Conservation (phyloP, 2,329 filamentous ascomycete genomes). For the Penicillium sp. region DNA sequence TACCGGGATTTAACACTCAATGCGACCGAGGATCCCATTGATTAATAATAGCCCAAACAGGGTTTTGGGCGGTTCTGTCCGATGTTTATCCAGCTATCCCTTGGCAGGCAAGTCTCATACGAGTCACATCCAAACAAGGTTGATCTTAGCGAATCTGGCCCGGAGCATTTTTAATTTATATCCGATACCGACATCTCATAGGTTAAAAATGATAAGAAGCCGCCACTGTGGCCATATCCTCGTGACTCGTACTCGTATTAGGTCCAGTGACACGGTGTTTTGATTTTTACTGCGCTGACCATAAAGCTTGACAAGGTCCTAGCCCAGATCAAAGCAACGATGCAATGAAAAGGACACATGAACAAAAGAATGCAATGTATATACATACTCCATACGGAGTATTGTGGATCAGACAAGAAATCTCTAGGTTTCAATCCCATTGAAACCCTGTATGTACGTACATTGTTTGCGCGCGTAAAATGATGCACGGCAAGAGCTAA, state of each 20-base stretch:
- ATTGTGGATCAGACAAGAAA: background rate
- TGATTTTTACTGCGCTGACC: constrained; percentile 16
- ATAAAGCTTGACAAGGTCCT: constrained; percentile 17
- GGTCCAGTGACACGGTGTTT: constrained; percentile 18
- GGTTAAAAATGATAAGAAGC: background rate
- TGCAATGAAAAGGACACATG: background rate
- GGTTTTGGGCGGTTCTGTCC: constrained; percentile 11
- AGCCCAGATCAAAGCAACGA: background rate
- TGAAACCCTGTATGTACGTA: background rate
- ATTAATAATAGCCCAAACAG: constrained; percentile 4
- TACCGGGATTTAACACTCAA: constrained; percentile 15
- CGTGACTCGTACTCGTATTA: constrained; percentile 25
- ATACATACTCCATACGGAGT: background rate
- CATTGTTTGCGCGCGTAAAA: background rate
- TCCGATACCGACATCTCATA: background rate
- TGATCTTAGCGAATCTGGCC: constrained; percentile 7
- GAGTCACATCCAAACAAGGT: constrained; percentile 10
- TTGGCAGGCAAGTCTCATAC: constrained; percentile 4
- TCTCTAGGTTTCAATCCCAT: background rate
- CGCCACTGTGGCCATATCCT: constrained; percentile 20
- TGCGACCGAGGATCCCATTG: constrained; percentile 9
- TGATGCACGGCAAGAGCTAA: background rate
- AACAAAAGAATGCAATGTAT: background rate
- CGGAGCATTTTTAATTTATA: background rate
- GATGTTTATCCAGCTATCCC: constrained; percentile 10